Conservation (phyloP, 495 filamentous ascomycete species). For the Cercophora samala region DNA sequence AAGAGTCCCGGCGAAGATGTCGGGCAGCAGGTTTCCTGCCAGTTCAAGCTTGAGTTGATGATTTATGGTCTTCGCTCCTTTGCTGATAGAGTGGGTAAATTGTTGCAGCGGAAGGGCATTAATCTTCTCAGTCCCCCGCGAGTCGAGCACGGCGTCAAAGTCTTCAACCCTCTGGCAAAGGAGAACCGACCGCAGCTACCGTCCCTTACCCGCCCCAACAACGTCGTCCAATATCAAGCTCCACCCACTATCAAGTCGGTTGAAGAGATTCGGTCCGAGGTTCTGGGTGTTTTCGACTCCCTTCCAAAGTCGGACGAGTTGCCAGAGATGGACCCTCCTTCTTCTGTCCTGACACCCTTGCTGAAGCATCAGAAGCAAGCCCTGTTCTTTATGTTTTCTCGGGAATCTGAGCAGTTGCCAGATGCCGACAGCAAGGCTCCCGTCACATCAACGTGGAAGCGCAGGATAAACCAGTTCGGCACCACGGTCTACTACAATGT, state of each 20-base stretch:
- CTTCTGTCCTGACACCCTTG: slow-evolving; percentile 62
- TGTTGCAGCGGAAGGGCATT: slow-evolving; percentile 60
- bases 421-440: slow-evolving; percentile 41
- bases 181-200: slow-evolving; percentile 43
- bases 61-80: slow-evolving; percentile 75
- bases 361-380: slow-evolving; percentile 90
- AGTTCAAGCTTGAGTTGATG: slow-evolving; percentile 63
- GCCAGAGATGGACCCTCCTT: slow-evolving; percentile 66
- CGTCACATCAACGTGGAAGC: slow-evolving; percentile 73
- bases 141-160: slow-evolving; percentile 60
- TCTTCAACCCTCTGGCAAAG: slow-evolving; percentile 61
- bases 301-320: slow-evolving; percentile 70
- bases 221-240: slow-evolving; percentile 15
- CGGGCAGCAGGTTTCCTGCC: slow-evolving; percentile 48
- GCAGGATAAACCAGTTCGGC: slow-evolving; percentile 50
- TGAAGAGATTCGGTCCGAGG: slow-evolving; percentile 81
- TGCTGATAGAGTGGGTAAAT: slow-evolving; percentile 59
- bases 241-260: slow-evolving; percentile 53
- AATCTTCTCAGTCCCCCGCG: slow-evolving; percentile 61
- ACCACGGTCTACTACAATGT: slow-evolving; percentile 68
- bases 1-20: slow-evolving; percentile 52
- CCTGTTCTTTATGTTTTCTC: slow-evolving; percentile 80
- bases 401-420: slow-evolving; percentile 55
- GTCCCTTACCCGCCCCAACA: slow-evolving; percentile 13
- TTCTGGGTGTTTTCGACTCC: slow-evolving; percentile 82